Evolutionary conservation across 495 filamentous ascomycete species (phyloP), one percentile per base, ranked within the genome.

Genomic region (Achaetomiella virescens): DNA sequence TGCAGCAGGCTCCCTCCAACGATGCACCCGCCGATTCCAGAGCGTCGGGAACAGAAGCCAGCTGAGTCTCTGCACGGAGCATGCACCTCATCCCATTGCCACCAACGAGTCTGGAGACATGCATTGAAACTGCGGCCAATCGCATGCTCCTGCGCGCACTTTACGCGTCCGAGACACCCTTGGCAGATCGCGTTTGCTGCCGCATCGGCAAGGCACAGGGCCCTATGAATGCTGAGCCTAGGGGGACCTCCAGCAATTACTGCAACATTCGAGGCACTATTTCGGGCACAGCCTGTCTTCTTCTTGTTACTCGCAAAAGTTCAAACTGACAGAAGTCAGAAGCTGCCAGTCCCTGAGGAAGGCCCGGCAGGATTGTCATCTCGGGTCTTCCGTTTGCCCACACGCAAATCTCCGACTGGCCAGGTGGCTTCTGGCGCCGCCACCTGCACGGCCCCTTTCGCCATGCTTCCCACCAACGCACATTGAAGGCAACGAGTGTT

Each of bases 11-110:
- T n/a, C n/a, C n/a, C 52, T 37, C 51, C 52, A 47, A 42, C 21
- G n/a, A 42, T 47, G 52, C 52, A 54, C n/a, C 52, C 52, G 52
- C 52, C 43, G 22, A 55, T 40, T 24, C 52, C 52, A 55, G 44
- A 25, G 43, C 33, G 35, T 48, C 43, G 52, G 52, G 35, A 55
- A 47, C 10, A 45, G 22, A 40, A 22, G 17, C 11, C 42, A 54
- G 42, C 33, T 54, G 50, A n/a, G 27, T 42, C 24, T 38, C 11
- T 4, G 4, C 40, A 52, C 1, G 15, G 14, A 17, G 24, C 25
- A 47, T 47, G 44, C 36, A 42, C 8, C 21, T 20, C 24, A 40
- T 18, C 17, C 38, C 33, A 24, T 18, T 29, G 6, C 18, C 17
- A 24, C 38, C 38, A 43, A 27, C 31, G 35, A 8, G 33, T n/a